Percentiles rank a stretch among this genome's conserved stretches.
Conservation (phyloP, 2,329 filamentous ascomycete species). For the Pseudocercospora fijiensis region DNA sequence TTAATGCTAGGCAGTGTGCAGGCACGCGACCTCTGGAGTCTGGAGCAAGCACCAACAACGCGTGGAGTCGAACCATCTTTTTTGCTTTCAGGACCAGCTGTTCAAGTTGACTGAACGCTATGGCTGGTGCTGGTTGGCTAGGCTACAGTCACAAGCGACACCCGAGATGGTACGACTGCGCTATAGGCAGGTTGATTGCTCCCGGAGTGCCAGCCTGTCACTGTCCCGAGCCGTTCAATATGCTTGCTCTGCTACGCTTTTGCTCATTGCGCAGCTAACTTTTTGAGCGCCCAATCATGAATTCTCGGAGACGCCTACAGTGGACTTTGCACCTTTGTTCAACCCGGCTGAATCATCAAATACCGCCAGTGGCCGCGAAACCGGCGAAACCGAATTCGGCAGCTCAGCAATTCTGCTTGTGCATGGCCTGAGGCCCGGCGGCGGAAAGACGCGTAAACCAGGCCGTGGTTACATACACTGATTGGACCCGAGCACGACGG, state of each 20-base stretch:
- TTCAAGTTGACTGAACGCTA: background rate
- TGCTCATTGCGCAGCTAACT: background rate
- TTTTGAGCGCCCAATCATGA: background rate
- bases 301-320: constrained; percentile 6
- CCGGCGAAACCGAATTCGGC: constrained; percentile 4
- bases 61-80: constrained; percentile 8
- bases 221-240: background rate
- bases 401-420: background rate
- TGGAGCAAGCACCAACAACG: constrained; percentile 5
- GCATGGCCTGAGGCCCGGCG: constrained; percentile 7
- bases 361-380: constrained; percentile 9
- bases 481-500: constrained; percentile 6
- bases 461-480: background rate
- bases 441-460: background rate
- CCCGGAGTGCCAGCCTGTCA: background rate
- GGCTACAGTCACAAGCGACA: background rate
- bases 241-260: background rate
- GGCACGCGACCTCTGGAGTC: constrained; percentile 13
- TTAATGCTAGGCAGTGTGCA: constrained; percentile 19
- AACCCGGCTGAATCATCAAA: constrained; percentile 9
- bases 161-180: background rate
- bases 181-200: background rate
- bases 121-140: constrained; percentile 10
- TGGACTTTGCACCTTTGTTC: background rate
- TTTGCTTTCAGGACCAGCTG: background rate